Conservation (phyloP, 257 asterid species). For the Eucommia ulmoides region DNA sequence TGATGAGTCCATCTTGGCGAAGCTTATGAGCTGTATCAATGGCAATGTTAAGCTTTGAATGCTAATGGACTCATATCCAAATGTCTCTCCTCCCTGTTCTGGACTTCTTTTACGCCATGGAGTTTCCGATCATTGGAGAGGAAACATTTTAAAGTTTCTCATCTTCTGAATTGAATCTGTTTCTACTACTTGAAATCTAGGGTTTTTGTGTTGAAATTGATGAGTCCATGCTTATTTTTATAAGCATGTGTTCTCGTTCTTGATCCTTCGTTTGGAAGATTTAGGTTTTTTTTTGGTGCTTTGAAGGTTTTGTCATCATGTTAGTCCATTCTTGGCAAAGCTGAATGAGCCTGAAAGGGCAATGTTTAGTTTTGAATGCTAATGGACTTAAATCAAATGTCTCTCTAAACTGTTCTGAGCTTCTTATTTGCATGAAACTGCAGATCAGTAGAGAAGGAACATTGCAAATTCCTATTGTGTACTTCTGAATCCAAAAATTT, state of each 20-base stretch:
- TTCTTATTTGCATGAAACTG: too few relatives aligned
- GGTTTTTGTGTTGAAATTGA: too few relatives aligned
- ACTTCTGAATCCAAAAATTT: too few relatives aligned
- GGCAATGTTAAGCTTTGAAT: slow-evolving; percentile 15
- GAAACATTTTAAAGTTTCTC: slow-evolving; percentile 1
- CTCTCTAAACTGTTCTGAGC: background rate
- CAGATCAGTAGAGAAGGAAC: slow-evolving; percentile 49
- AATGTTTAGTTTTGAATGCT: background rate
- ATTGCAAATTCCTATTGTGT: too few relatives aligned
- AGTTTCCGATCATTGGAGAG: slow-evolving; percentile 17
- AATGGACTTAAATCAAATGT: background rate
- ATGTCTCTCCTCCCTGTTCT: slow-evolving; percentile 20
- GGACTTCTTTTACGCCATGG: slow-evolving; percentile 1
- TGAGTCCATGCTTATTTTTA: too few relatives aligned
- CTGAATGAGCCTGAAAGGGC: background rate
- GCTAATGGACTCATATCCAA: slow-evolving; percentile 16
- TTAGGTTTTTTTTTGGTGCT: background rate
- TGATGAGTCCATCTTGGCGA: slow-evolving; percentile 21
- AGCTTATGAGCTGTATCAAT: slow-evolving; percentile 7
- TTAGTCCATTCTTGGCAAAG: background rate
- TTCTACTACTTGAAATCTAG: too few relatives aligned
- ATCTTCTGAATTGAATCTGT: background rate
- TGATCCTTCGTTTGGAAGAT: background rate
- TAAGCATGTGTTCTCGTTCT: background rate
- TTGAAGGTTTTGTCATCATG: background rate